Evolutionary conservation across 345 rosid genomes (phyloP).

Genomic region (Erysimum cheiranthoides): DNA sequence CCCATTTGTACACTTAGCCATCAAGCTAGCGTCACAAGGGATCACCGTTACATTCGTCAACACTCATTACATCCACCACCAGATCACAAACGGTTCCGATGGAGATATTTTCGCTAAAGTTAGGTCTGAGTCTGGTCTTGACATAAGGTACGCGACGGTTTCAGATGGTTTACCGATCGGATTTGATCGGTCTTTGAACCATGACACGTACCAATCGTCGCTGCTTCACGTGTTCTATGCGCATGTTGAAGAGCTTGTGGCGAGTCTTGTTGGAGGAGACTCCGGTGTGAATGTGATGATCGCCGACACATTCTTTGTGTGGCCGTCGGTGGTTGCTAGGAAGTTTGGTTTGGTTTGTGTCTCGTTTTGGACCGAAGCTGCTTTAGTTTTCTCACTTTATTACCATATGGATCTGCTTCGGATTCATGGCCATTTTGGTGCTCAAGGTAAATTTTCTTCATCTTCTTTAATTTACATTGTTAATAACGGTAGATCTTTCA

Average conservation of each 20-base stretch:
- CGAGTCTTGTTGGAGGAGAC: constrained; percentile 43
- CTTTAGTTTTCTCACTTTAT: constrained; percentile 68
- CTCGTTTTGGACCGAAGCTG: constrained; percentile 90
- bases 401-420: constrained; percentile 76
- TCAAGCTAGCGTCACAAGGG: constrained; percentile 77
- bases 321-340: constrained; percentile 71
- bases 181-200: constrained; percentile 75
- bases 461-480: neutral
- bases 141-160: constrained; percentile 72
- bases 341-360: constrained; percentile 67
- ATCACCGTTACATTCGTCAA: constrained; percentile 77
- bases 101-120: constrained; percentile 57
- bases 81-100: constrained; percentile 42
- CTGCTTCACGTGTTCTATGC: constrained; percentile 63
- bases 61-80: constrained; percentile 68
- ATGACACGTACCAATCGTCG: constrained; percentile 66
- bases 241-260: constrained; percentile 66
- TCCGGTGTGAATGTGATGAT: constrained; percentile 56
- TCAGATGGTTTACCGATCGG: constrained; percentile 74
- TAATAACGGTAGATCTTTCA: constrained; percentile 23
- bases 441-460: constrained; percentile 51
- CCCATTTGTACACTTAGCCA: constrained; percentile 70
- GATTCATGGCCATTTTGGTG: constrained; percentile 69
- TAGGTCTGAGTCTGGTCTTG: constrained; percentile 62
- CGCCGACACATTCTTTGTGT: constrained; percentile 72